Base-by-base conservation (phyloP, 2,329 filamentous ascomycete genomes). In the Amauroascus verrucosus region DNA sequence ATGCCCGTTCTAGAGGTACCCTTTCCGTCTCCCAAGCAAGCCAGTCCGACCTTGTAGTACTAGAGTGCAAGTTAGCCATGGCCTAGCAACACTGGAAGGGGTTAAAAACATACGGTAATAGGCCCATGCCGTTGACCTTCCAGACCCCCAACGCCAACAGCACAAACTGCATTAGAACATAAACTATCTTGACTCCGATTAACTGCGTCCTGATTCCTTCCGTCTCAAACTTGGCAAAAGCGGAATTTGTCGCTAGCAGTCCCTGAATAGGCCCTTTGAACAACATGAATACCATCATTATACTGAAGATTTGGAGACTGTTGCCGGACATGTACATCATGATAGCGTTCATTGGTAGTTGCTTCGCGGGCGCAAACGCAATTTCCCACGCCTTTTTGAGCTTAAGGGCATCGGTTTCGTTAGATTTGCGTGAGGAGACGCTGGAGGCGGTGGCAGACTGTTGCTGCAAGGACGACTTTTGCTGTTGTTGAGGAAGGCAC, bases 241-340 rank as follows among this genome's bases (percentile, higher is more conserved):
- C 87, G 65, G 84, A 80, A 66, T 93, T 89, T 46, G 91, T 91
- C 61, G 76, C 81, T 56, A 95, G 72, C 44, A 97, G 74, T 32
- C 90, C 93, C 70, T 88, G 81, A 56, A 98, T 79, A 8, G 93
- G 93, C 61, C 87, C 94, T 77, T 97, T 97, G 79, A 98, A 98
- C 44, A 95, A 84, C 86, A 96, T 97, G 64, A 91, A 90, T 16
- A 97, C 91, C 90, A 97, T 98, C 88, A 97, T 97, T 72, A 98
- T 97, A 72, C 86, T 94, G 76, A 98, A 98, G 61, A 98, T 97
- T 69, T 98, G 93, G 45, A 98, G 81, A 57, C 88, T 89, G 74
- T 97, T 98, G 64, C 93, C 93, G 30, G 91, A 94, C 93, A 98
- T 98, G 79, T 98, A 98, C 89, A 97, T 97, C 84, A 96, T 96